Conservation (phyloP, 441 rosid species). For the Sinapis alba region DNA sequence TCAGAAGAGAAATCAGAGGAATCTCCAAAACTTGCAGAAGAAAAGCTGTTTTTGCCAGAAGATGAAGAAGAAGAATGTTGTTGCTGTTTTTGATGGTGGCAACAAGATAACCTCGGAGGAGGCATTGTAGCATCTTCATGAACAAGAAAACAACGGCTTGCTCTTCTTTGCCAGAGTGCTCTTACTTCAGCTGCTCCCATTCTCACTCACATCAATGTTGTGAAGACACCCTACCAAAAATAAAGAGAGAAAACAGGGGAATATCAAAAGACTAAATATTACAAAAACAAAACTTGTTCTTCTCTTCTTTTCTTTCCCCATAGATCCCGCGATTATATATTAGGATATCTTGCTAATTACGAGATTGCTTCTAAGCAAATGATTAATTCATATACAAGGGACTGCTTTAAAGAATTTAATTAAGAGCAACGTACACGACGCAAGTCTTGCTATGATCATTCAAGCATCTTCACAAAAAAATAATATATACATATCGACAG, state of each 20-base stretch:
- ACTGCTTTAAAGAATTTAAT: conserved; percentile 5
- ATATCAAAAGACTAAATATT: not conserved
- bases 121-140: conserved; percentile 98
- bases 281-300: not conserved
- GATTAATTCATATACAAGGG: conserved; percentile 20
- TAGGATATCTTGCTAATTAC: conserved; percentile 5
- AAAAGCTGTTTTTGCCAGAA: conserved; percentile 49
- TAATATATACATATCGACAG: not conserved
- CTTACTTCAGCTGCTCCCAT: conserved; percentile 98
- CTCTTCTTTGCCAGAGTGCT: conserved; percentile 91
- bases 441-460: conserved; percentile 9
- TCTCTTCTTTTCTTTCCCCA: not conserved
- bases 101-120: conserved; percentile 95
- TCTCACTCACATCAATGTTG: conserved; percentile 4
- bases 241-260: not conserved
- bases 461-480: conserved; percentile 17
- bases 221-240: conserved; percentile 4
- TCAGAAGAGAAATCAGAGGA: conserved; percentile 60
- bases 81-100: conserved; percentile 43
- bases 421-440: conserved; percentile 29
- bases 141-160: conserved; percentile 79
- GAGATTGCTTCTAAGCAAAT: conserved; percentile 39
- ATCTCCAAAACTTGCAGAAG: conserved; percentile 53
- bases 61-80: conserved; percentile 50
- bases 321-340: not conserved